Evolutionary conservation across 2,329 filamentous ascomycete species (phyloP), one percentile per base, ranked within the genome.

Genomic region (Aquanectria penicillioides): DNA sequence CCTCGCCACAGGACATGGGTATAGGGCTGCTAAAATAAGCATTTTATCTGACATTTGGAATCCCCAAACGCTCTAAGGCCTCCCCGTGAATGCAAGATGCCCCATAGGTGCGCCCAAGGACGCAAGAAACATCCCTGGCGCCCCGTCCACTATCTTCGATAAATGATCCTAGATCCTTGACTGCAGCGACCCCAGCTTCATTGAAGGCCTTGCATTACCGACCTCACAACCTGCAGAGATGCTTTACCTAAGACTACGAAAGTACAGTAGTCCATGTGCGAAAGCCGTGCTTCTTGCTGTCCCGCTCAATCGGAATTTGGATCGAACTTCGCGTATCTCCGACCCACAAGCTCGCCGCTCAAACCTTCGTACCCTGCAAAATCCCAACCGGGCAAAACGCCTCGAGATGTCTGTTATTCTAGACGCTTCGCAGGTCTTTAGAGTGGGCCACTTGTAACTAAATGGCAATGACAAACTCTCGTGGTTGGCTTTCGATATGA

Each of bases 21-120:
- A 17, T 18, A 13, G 5, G 26, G 37, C 25, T 47, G 44, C 34
- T 28, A 58, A 43, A 46, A 37, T 34, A 46, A 52, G 23, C 34
- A 22, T 33, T 29, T 15, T 9, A 18, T 43, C 33, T 48, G 22
- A n/a, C 10, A 11, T 41, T 18, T 26, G 15, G 26, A 22, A 40
- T 28, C 28, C 20, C 22, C 29, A 28, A 50, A 46, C 18, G 33
- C 40, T 36, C n/a, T 54, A 34, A 8, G n/a, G 23, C n/a, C n/a
- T 47, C 33, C 25, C 29, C 22, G 18, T 44, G 38, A 51, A 57
- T 51, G 54, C 54, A 51, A 38, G 46, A 50, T 50, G 53, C 37
- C 51, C 36, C 36, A n/a, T n/a, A n/a, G n/a, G n/a, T n/a, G n/a
- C n/a, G n/a, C n/a, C 44, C 44, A 37, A 17, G 37, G 22, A 49